phyloP scores from a whole-genome alignment of 495 filamentous ascomycete species.

The Penicillium roqueforti region DNA sequence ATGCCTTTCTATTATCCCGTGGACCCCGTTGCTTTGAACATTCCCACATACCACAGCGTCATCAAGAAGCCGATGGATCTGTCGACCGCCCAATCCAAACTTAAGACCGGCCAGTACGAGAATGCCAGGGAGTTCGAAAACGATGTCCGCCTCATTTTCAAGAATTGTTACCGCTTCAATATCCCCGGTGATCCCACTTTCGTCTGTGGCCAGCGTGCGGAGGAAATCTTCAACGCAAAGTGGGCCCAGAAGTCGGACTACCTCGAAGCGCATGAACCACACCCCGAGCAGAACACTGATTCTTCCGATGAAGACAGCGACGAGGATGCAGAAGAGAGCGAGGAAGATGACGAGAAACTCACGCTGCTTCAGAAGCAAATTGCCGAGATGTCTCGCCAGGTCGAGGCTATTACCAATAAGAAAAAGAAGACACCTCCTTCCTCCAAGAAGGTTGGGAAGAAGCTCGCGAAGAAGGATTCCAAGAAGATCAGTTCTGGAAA shows the following conservation, averaged over 20 bases:
- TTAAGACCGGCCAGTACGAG: slow-evolving; percentile 76
- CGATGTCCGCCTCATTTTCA: slow-evolving; percentile 78
- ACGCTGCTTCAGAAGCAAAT: slow-evolving; percentile 64
- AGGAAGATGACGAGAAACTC: slow-evolving; percentile 65
- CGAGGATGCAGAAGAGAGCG: slow-evolving; percentile 61
- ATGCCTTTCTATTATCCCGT: slow-evolving; percentile 75
- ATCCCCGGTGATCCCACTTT: slow-evolving; percentile 70
- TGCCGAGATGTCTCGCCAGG: slow-evolving; percentile 52
- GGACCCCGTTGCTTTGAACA: slow-evolving; percentile 90
- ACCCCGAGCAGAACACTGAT: slow-evolving; percentile 49
- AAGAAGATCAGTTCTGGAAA: slow-evolving; percentile 49
- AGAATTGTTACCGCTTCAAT: slow-evolving; percentile 92
- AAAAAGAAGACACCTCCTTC: slow-evolving; percentile 64
- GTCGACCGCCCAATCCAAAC: slow-evolving; percentile 67
- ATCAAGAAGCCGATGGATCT: slow-evolving; percentile 98
- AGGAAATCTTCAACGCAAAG: slow-evolving; percentile 67
- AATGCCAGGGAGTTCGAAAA: slow-evolving; percentile 78
- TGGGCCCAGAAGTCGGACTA: slow-evolving; percentile 72
- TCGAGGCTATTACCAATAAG: slow-evolving; percentile 49
- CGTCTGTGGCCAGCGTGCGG: slow-evolving; percentile 61
- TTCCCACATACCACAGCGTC: slow-evolving; percentile 86
- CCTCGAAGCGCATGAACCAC: slow-evolving; percentile 68
- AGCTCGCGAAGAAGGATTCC: slow-evolving; percentile 52
- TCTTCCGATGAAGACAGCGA: slow-evolving; percentile 61
- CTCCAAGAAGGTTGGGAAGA: slow-evolving; percentile 52